Percentiles rank a stretch among this genome's conserved stretches.
Conservation (phyloP, 2,329 filamentous ascomycete species). For the Emergomyces orientalis region DNA sequence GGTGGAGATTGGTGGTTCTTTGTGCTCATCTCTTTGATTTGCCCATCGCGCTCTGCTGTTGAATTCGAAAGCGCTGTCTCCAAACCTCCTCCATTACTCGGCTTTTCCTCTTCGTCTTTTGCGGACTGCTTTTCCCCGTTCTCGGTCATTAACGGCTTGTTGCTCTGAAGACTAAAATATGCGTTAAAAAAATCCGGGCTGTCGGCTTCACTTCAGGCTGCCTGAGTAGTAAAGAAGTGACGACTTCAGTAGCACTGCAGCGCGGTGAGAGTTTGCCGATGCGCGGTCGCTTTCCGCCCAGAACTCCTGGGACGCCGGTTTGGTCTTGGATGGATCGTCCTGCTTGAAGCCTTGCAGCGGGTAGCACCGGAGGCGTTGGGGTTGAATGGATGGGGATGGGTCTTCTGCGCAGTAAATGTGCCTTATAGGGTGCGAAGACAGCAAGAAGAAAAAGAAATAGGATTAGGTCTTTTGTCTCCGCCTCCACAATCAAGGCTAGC, state of each 20-base stretch:
- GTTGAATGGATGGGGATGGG: not conserved
- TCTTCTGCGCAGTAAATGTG: not conserved
- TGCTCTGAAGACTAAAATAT: not conserved
- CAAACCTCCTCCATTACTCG: constrained; percentile 24
- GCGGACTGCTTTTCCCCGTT: constrained; percentile 12
- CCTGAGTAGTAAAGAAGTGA: not conserved
- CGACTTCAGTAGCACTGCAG: not conserved
- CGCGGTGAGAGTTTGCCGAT: constrained; percentile 3
- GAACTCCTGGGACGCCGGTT: not conserved
- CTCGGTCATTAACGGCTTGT: constrained; percentile 14
- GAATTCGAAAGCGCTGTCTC: constrained; percentile 17
- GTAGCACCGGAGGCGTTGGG: not conserved
- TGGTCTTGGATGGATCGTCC: not conserved
- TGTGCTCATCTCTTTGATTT: constrained; percentile 24
- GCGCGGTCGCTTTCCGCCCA: constrained; percentile 1
- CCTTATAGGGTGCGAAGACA: not conserved
- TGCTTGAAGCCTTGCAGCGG: constrained; percentile 3
- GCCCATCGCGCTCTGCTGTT: constrained; percentile 16
- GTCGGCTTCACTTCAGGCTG: not conserved
- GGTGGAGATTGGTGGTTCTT: constrained; percentile 22
- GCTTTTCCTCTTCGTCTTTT: constrained; percentile 11
- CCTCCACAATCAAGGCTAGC: constrained; percentile 1
- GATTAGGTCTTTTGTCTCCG: not conserved
- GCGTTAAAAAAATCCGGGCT: not conserved
- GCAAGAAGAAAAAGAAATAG: not conserved